Base-by-base conservation (phyloP, 208 protist species). In the Porcisia deanei region DNA sequence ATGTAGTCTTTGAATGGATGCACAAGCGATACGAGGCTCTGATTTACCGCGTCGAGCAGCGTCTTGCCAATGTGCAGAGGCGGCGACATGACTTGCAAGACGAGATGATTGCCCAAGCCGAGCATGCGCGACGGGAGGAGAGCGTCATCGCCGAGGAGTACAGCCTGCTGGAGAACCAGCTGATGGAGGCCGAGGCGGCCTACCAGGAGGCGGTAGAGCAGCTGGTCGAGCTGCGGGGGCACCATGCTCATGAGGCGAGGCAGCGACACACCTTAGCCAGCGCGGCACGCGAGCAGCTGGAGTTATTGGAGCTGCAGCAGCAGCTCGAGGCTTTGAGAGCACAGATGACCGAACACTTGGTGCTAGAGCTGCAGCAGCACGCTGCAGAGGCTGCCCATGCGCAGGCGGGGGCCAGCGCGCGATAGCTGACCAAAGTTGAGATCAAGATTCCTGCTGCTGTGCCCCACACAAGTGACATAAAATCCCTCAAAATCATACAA, bases 1-100 rank as follows among this genome's bases (percentile, higher is more conserved):
- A 78, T 30, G 47, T 60, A 0, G 68, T 61, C 0, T 41, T 84
- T n/a, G 54, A 83, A 34, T 54, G 59, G 2, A 74, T 81, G 57
- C 54, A 58, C 16, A 70, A 68, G 59, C 77, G 80, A 58, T 76
- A 82, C 22, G 76, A 60, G 12, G 73, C 75, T 9, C 70, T 85
- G 34, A 64, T 82, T 41, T n/a, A 81, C 12, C 49, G 74, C 18
- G 71, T 88, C n/a, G 65, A 79, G n/a, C 25, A 41, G 30, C 83
- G 80, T 18, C 63, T 92, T 22, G 52, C 74, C 3, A 71, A n/a
- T 39, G 77, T 84, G 52, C 68, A 80, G 69, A 7, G 69, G 58
- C 61, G 73, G 69, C 71, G 57, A 16, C 52, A 54, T 39, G 14
- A 54, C 18, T 55, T 88, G 49, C 20, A 74, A 41, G 71, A 59